Percentiles rank a stretch among this genome's conserved stretches.
Conservation (phyloP, 2,329 filamentous ascomycete species). For the Ophiostoma perfectum region DNA sequence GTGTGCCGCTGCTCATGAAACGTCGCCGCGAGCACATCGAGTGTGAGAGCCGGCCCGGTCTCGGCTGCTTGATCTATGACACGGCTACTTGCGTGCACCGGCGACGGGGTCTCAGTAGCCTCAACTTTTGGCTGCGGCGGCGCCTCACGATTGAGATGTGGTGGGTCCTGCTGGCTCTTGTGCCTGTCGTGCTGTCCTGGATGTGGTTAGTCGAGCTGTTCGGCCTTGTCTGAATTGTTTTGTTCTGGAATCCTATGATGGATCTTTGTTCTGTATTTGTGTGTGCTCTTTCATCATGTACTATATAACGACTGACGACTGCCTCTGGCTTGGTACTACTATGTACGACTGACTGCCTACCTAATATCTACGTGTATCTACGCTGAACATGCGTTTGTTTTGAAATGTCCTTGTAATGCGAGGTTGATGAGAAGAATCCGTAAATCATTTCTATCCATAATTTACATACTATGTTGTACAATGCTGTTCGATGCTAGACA, state of each 20-base stretch:
- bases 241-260: not conserved
- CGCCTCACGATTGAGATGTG: conserved; percentile 45
- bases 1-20: conserved; percentile 53
- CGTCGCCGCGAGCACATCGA: conserved; percentile 55
- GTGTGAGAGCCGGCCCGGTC: conserved; percentile 52
- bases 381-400: too few relatives aligned
- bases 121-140: conserved; percentile 42
- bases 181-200: conserved; percentile 40
- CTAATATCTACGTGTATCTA: too few relatives aligned
- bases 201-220: conserved; percentile 33
- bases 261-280: not conserved
- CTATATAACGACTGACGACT: too few relatives aligned
- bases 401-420: too few relatives aligned
- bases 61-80: conserved; percentile 52
- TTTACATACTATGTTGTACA: not conserved
- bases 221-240: not conserved
- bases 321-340: too few relatives aligned
- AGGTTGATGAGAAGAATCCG: too few relatives aligned
- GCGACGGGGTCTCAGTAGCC: conserved; percentile 35
- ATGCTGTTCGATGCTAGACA: not conserved
- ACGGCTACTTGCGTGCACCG: conserved; percentile 45
- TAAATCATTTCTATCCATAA: too few relatives aligned
- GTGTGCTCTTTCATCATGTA: not conserved
- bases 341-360: too few relatives aligned
- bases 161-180: conserved; percentile 43